These are phyloP conservation scores for Aureobasidium sp. DNA, from an alignment of 2,329 filamentous ascomycete species.

Conservation along the genomic window DNA sequence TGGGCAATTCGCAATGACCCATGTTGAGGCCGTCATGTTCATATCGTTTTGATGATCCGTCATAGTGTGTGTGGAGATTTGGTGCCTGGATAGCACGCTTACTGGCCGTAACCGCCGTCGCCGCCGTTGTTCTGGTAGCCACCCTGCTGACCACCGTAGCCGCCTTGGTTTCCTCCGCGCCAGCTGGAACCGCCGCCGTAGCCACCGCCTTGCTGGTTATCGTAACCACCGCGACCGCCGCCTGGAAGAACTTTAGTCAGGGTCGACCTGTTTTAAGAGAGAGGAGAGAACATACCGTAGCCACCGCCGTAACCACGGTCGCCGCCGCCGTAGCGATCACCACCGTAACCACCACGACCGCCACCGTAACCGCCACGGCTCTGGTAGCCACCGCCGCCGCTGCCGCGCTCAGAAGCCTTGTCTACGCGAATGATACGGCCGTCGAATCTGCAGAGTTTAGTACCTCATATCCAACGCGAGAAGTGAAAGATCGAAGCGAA, in stretches of 20 bases:
- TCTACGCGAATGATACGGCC: constrained; percentile 92
- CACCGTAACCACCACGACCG: constrained; percentile 26
- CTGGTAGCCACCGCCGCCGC: constrained; percentile 48
- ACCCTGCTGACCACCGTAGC: constrained; percentile 20
- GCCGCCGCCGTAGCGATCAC: constrained; percentile 21
- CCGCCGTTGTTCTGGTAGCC: constrained; percentile 11
- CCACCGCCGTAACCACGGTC: constrained; percentile 20
- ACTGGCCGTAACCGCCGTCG: constrained; percentile 12
- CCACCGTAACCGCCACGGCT: constrained; percentile 32
- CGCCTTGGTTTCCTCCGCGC: constrained; percentile 22
- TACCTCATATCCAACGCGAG: background rate
- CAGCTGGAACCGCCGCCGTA: constrained; percentile 18
- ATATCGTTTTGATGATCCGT: constrained; percentile 12
- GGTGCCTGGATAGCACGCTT: background rate
- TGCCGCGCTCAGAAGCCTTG: constrained; percentile 77
- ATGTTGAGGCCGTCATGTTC: constrained; percentile 1
- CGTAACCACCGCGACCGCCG: constrained; percentile 23
- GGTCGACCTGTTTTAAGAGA: background rate
- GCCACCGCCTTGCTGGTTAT: constrained; percentile 9
- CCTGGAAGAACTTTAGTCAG: constrained; percentile 8
- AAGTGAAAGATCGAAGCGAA: background rate
- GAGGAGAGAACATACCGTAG: constrained; percentile 6
- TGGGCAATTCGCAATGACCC: constrained; percentile 9
- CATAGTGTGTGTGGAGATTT: background rate
- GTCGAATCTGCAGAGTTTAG: constrained; percentile 61